Base-by-base conservation (phyloP, 768 basidiomycete species). In the Serendipita sp. region DNA sequence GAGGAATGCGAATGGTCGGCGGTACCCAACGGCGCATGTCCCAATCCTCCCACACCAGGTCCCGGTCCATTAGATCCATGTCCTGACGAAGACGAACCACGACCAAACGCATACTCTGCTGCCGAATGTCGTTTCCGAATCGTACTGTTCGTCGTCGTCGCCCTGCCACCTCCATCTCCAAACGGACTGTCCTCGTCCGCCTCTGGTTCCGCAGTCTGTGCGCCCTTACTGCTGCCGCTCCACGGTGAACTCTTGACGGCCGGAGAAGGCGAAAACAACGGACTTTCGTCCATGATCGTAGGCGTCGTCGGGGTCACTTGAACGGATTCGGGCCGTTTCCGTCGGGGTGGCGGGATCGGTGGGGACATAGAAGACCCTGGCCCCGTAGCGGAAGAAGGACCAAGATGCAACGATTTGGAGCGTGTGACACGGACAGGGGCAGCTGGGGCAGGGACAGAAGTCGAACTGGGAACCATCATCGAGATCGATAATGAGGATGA, bases 311-410 rank as follows among this genome's bases (percentile, higher is more conserved):
- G 13, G 10, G 18, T 34, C 16, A 60, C 34, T 36, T 60, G 55
- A n/a, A 37, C 55, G 34, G 55, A 60, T 36, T 60, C 55, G 4
- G 55, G 55, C 36, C 55, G 27, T 29, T 33, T 60, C 27, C 55
- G 55, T 27, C 55, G 55, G 29, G 55, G 55, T 60, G 55, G 55
- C 16, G 55, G 55, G 10, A 60, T 60, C 55, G 55, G 55, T 60
- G 55, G 55, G 27, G 55, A 53, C 31, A 27, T 11, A 53, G 52
- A 53, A 11, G 52, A 45, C 44, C 13, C 18, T 45, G 23, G 23
- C 23, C 23, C 23, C 23, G 23, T 40, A 13, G 40, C 13, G 0
- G 40, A 13, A 13, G 40, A 40, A 40, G 40, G 40, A 13, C 48
- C 48, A 0, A 8, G 6, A 31, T 50, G 48, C 18, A 50, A 5